Conservation (phyloP, 257 asterid species). For the Plectranthus barbatus region DNA sequence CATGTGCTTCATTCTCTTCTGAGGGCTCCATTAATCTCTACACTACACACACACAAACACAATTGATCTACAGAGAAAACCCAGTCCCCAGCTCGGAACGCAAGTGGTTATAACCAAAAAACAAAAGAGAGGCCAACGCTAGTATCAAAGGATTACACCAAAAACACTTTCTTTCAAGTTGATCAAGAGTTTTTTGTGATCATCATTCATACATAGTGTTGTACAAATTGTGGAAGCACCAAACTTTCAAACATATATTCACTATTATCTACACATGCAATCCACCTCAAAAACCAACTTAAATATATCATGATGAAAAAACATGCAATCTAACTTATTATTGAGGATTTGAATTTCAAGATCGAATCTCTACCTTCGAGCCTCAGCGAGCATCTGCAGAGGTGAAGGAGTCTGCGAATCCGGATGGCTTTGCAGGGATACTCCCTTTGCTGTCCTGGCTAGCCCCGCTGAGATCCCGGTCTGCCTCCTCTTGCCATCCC, state of each 20-base stretch:
- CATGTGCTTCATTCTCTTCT: background rate
- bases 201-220: background rate
- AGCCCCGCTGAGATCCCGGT: constrained; percentile 24
- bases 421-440: constrained; percentile 51
- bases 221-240: background rate
- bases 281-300: background rate
- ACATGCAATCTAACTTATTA: background rate
- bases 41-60: background rate
- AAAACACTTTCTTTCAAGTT: background rate
- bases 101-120: no score
- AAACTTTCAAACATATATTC: background rate
- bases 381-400: constrained; percentile 60
- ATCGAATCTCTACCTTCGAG: no score
- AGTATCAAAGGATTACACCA: background rate
- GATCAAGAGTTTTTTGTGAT: background rate
- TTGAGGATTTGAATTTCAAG: no score
- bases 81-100: no score
- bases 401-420: constrained; percentile 54
- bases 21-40: background rate
- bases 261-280: background rate
- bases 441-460: constrained; percentile 64
- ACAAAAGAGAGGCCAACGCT: background rate
- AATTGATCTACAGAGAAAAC: no score
- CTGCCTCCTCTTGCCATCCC: constrained; percentile 59
- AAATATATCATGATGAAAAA: background rate